A percentile compares a stretch with the other conserved stretches of the same genome.
phyloP scores from a whole-genome alignment of 83 land plant species.

The Picea abies region DNA sequence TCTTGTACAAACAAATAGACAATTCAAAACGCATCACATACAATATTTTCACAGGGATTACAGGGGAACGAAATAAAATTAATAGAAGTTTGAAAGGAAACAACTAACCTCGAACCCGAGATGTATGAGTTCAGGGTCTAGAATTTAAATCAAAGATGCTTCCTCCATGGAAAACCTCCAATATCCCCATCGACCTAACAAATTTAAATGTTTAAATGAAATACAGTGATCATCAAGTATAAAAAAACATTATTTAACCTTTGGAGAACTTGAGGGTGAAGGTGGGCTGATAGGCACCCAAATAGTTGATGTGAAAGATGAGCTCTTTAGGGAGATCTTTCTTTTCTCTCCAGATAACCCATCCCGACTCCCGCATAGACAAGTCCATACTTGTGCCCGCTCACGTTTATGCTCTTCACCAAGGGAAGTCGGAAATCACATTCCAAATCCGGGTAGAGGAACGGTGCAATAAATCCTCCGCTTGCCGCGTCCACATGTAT shows the following conservation, averaged over 20 bases:
- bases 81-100: too few relatives aligned
- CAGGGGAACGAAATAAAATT: too few relatives aligned
- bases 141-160: too few relatives aligned
- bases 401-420: conserved; percentile 88
- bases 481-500: conserved; percentile 89
- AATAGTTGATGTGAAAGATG: conserved; percentile 77
- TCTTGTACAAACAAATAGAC: too few relatives aligned
- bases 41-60: too few relatives aligned
- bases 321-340: conserved; percentile 80
- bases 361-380: conserved; percentile 86
- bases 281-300: conserved; percentile 81
- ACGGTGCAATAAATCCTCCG: conserved; percentile 83
- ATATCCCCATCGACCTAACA: too few relatives aligned
- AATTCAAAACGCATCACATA: too few relatives aligned
- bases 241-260: conserved; percentile 23
- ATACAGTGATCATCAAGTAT: too few relatives aligned
- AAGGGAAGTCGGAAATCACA: conserved; percentile 84
- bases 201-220: too few relatives aligned
- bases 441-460: conserved; percentile 68
- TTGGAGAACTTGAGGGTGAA: conserved; percentile 86
- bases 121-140: conserved; percentile 13
- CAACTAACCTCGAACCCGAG: conserved; percentile 30
- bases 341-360: conserved; percentile 80
- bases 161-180: too few relatives aligned
- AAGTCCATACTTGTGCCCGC: conserved; percentile 90